Base-by-base conservation (phyloP, 768 basidiomycete genomes). In the Auricularia heimuer region DNA sequence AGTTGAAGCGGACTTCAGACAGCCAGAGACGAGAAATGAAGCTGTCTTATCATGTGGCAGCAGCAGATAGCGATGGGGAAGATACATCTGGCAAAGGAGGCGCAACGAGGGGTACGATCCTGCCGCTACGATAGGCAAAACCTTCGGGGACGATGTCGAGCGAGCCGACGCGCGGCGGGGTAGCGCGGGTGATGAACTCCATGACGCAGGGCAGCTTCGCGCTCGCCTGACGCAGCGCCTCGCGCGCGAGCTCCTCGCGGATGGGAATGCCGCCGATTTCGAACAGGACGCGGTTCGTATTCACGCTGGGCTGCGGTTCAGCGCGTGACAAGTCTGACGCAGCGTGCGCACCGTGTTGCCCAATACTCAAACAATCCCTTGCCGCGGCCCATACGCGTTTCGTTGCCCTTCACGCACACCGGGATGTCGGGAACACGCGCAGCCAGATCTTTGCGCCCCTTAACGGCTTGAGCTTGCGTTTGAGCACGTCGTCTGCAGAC, bases 321-420 rank as follows among this genome's bases (percentile, higher is more conserved):
- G 47, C 7, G 63, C 42, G 63, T 4, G 66, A 67, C 29, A 35
- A n/a, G 47, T 33, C 11, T 34, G 54, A 61, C n/a, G n/a, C 11
- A 24, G 67, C 62, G 36, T 1, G 72, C 85, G 64, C 70, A 93
- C 92, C 92, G 85, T 65, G 90, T 92, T 34, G 95, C 92, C 97
- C 97, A 99, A 74, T 82, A 98, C 73, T 98, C 97, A 70, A 98
- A 98, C 0, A 90, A 85, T 58, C 97, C 97, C 75, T 99, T 99
- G 66, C 97, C 97, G 77, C 98, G 98, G 62, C 97, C 97, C 97
- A 98, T 98, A 82, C 97, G 90, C 4, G 94, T 95, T 76, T 98
- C 95, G 70, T 97, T 98, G 63, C 97, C 96, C 92, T 99, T 98
- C 64, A 98, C 87, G 79, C 95, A 97, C 66, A 99, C 94, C 2